Conservation (phyloP, 192 early-diverging fungal genomes). For the Coemansia sp. region DNA sequence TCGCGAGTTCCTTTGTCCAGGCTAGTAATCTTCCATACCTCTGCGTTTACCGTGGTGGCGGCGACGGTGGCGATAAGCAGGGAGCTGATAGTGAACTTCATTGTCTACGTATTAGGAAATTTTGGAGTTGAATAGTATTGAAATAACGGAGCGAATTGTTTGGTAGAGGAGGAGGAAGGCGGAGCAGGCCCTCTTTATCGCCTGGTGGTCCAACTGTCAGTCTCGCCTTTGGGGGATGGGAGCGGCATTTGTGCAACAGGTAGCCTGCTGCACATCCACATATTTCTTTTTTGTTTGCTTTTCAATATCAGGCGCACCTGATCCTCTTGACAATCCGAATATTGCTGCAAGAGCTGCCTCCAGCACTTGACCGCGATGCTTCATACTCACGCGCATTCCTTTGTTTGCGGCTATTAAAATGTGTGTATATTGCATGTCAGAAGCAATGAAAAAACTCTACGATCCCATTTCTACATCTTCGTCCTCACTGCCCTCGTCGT, state of each 20-base stretch:
- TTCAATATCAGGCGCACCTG: background rate
- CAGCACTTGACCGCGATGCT: background rate
- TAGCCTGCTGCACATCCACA: background rate
- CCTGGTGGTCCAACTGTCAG: background rate
- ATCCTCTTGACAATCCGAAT: slow-evolving; percentile 5
- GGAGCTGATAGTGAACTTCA: slow-evolving; percentile 31
- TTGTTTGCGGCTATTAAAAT: background rate
- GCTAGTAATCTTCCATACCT: slow-evolving; percentile 48
- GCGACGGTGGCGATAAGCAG: slow-evolving; percentile 23
- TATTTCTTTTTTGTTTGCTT: background rate
- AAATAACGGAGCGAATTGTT: background rate
- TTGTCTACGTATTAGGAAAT: slow-evolving; percentile 10
- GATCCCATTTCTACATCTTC: slow-evolving; percentile 51
- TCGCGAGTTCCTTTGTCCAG: slow-evolving; percentile 27
- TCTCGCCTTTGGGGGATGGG: background rate
- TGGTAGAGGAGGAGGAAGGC: background rate
- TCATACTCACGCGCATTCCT: background rate
- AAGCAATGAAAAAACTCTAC: background rate
- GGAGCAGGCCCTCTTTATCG: background rate
- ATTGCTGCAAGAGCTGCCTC: background rate
- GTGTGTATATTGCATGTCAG: slow-evolving; percentile 1
- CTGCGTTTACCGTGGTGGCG: slow-evolving; percentile 16
- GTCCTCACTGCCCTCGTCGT: slow-evolving; percentile 49
- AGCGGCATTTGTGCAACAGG: background rate
- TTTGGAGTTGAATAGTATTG: background rate